Percentiles rank a stretch among this genome's conserved stretches.
phyloP scores from a whole-genome alignment of 2,329 filamentous ascomycete genomes.

The Meredithiella fracta region DNA sequence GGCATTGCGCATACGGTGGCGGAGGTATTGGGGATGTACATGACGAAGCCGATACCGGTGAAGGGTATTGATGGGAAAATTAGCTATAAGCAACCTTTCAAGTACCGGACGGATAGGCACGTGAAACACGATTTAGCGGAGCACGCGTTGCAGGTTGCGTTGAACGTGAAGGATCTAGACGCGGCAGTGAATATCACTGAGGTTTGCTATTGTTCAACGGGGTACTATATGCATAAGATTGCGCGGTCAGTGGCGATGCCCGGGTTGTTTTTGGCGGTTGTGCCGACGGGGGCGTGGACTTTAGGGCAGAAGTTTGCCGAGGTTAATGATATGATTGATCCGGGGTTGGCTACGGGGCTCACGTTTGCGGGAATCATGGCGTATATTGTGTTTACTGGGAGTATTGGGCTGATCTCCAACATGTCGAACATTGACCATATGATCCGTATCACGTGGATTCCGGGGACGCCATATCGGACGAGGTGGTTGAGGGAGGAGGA shows the following conservation, averaged over 20 bases:
- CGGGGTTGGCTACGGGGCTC: constrained; percentile 55
- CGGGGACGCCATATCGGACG: constrained; percentile 61
- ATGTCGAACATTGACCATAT: constrained; percentile 89
- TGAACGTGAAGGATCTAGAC: constrained; percentile 60
- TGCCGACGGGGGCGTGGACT: constrained; percentile 53
- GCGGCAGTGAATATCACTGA: constrained; percentile 63
- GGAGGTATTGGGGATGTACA: constrained; percentile 64
- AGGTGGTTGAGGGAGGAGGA: constrained; percentile 86
- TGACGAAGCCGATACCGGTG: constrained; percentile 59
- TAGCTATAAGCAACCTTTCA: constrained; percentile 32
- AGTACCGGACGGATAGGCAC: constrained; percentile 52
- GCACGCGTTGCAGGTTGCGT: constrained; percentile 60
- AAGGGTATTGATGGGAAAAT: constrained; percentile 1
- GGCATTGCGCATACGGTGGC: constrained; percentile 62
- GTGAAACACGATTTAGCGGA: constrained; percentile 56
- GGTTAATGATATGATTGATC: constrained; percentile 64
- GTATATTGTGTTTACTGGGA: constrained; percentile 67
- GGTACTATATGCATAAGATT: constrained; percentile 52
- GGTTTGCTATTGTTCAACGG: constrained; percentile 47
- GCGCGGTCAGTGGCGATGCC: constrained; percentile 38
- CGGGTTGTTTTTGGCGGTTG: constrained; percentile 28
- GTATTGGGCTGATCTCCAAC: constrained; percentile 67
- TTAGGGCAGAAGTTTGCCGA: constrained; percentile 43
- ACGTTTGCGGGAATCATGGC: constrained; percentile 67
- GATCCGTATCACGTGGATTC: constrained; percentile 79